Conservation (phyloP, 2,329 filamentous ascomycete genomes). For the Aspergillus pseudoglaucus region DNA sequence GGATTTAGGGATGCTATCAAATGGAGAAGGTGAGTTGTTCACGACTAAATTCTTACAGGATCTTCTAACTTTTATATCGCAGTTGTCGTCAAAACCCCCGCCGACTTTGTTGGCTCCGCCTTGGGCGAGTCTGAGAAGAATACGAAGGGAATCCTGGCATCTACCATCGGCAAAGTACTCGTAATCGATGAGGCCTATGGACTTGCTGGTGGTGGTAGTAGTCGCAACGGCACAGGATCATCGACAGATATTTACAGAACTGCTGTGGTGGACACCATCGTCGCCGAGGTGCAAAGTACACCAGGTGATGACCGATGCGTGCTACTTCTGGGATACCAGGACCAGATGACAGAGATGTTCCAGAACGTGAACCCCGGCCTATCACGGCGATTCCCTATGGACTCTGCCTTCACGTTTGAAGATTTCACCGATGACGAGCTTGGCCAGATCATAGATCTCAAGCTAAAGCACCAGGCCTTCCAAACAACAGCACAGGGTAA, state of each 20-base stretch:
- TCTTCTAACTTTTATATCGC: slow-evolving; percentile 6
- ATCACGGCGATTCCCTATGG: slow-evolving; percentile 57
- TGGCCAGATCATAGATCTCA: slow-evolving; percentile 54
- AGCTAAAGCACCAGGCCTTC: slow-evolving; percentile 54
- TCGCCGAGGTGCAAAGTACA: slow-evolving; percentile 63
- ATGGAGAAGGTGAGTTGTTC: slow-evolving; percentile 53
- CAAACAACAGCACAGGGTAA: slow-evolving; percentile 47
- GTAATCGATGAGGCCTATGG: slow-evolving; percentile 77
- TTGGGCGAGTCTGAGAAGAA: slow-evolving; percentile 63
- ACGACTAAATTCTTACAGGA: neutral
- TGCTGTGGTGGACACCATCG: slow-evolving; percentile 66
- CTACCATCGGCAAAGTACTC: slow-evolving; percentile 64
- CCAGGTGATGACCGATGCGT: slow-evolving; percentile 68
- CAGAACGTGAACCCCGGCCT: slow-evolving; percentile 68
- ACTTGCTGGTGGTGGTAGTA: slow-evolving; percentile 40
- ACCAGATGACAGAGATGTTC: slow-evolving; percentile 66
- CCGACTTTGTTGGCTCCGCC: slow-evolving; percentile 62
- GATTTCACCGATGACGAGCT: slow-evolving; percentile 60
- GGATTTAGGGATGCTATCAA: slow-evolving; percentile 60
- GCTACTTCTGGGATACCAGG: slow-evolving; percentile 62
- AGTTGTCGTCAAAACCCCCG: slow-evolving; percentile 65
- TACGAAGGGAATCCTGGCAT: slow-evolving; percentile 64
- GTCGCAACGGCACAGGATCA: slow-evolving; percentile 16
- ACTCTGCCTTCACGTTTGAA: slow-evolving; percentile 60
- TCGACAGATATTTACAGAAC: slow-evolving; percentile 50